A percentile compares a stretch with the other conserved stretches of the same genome.
Evolutionary conservation across 2,329 filamentous ascomycete species (phyloP).

Genomic region (Diaporthe helianthi): DNA sequence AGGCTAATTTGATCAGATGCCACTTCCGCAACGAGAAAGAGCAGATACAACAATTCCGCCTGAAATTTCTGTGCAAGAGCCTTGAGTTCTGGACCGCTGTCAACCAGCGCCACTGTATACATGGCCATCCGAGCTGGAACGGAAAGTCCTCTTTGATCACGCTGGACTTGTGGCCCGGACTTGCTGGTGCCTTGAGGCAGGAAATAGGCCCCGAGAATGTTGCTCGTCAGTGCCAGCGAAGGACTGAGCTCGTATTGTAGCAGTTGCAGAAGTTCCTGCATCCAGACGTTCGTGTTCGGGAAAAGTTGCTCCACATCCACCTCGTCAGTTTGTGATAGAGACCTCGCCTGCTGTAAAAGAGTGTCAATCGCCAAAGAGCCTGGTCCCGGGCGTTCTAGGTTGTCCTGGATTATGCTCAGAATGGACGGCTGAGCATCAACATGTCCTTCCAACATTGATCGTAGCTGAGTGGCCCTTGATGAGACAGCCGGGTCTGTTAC

Average conservation of each 20-base stretch:
- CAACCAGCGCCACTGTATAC: conserved; percentile 69
- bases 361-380: conserved; percentile 62
- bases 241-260: conserved; percentile 60
- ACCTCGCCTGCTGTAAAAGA: conserved; percentile 56
- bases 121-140: conserved; percentile 77
- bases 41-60: conserved; percentile 58
- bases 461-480: conserved; percentile 51
- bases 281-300: conserved; percentile 72
- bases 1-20: conserved; percentile 61
- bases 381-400: conserved; percentile 56
- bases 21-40: conserved; percentile 59
- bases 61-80: conserved; percentile 51
- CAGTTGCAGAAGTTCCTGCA: conserved; percentile 63
- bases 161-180: conserved; percentile 41
- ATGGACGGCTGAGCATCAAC: conserved; percentile 52
- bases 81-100: conserved; percentile 47
- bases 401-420: conserved; percentile 60
- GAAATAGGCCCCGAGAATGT: conserved; percentile 73
- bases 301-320: conserved; percentile 58
- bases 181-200: conserved; percentile 49
- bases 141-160: conserved; percentile 75
- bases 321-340: conserved; percentile 46
- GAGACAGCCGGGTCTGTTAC: conserved; percentile 49
- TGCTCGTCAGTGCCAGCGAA: conserved; percentile 76
- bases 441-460: conserved; percentile 53